Evolutionary conservation across 306 rosid genomes (phyloP).

Genomic region (Cucurbita pepo): DNA sequence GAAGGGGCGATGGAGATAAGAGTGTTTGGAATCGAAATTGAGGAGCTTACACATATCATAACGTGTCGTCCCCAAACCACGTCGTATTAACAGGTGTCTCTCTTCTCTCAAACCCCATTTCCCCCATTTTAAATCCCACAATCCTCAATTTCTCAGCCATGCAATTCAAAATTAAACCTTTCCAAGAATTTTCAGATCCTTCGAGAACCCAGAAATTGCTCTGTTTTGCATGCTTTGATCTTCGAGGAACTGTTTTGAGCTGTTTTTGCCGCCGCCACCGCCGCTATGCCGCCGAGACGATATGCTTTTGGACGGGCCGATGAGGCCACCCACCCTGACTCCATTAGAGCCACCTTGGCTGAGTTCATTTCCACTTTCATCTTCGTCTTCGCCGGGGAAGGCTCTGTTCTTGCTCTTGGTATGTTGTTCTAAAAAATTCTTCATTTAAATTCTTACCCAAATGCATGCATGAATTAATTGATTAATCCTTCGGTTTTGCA

Average conservation of each 20-base stretch:
- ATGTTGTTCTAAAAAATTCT: background rate
- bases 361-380: constrained; percentile 72
- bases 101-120: background rate
- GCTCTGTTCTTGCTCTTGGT: constrained; percentile 85
- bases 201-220: background rate
- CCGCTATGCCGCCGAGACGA: constrained; percentile 48
- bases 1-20: background rate
- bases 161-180: background rate
- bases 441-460: no score
- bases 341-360: constrained; percentile 76
- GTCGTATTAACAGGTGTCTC: constrained; percentile 39
- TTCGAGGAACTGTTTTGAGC: background rate
- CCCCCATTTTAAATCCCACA: constrained; percentile 19
- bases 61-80: constrained; percentile 26
- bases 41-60: constrained; percentile 22
- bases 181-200: background rate
- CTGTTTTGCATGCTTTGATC: no score
- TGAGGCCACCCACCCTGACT: constrained; percentile 86
- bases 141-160: constrained; percentile 13
- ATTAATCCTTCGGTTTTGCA: constrained; percentile 4
- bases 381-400: constrained; percentile 92
- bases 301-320: constrained; percentile 72
- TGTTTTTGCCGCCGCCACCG: background rate
- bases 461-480: background rate
- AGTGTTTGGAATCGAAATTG: background rate